Evolutionary conservation across 1,284 basidiomycete species (phyloP).

Genomic region (Waitea zeae): DNA sequence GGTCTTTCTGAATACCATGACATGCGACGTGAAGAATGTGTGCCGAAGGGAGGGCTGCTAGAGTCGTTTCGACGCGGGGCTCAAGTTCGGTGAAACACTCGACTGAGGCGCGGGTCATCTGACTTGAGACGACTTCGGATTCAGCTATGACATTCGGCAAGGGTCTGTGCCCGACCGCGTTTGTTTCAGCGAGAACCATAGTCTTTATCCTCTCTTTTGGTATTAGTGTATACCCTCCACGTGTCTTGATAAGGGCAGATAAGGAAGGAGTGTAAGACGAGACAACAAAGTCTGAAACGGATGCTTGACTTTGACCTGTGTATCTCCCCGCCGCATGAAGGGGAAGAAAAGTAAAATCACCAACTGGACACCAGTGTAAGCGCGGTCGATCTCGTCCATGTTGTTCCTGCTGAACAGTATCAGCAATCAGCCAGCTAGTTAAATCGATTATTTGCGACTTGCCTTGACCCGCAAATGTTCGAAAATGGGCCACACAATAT

Average conservation of each 20-base stretch:
- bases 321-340: conserved; percentile 6
- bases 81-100: background rate
- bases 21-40: background rate
- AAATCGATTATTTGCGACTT: background rate
- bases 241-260: background rate
- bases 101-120: too few relatives aligned
- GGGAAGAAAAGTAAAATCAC: conserved; percentile 5
- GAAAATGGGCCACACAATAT: background rate
- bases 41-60: background rate
- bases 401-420: background rate
- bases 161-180: too few relatives aligned
- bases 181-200: too few relatives aligned
- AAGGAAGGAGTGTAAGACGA: conserved; percentile 1
- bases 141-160: too few relatives aligned
- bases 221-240: too few relatives aligned
- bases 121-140: too few relatives aligned
- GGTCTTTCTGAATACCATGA: background rate
- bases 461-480: background rate
- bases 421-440: background rate
- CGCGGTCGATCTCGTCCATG: background rate
- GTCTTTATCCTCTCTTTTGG: too few relatives aligned
- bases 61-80: background rate
- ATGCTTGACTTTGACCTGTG: background rate
- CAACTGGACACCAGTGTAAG: conserved; percentile 5
- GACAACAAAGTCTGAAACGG: background rate